Evolutionary conservation across 2,329 filamentous ascomycete genomes (phyloP), one percentile per base, ranked within the genome.

Genomic region (Penicillium sp.): DNA sequence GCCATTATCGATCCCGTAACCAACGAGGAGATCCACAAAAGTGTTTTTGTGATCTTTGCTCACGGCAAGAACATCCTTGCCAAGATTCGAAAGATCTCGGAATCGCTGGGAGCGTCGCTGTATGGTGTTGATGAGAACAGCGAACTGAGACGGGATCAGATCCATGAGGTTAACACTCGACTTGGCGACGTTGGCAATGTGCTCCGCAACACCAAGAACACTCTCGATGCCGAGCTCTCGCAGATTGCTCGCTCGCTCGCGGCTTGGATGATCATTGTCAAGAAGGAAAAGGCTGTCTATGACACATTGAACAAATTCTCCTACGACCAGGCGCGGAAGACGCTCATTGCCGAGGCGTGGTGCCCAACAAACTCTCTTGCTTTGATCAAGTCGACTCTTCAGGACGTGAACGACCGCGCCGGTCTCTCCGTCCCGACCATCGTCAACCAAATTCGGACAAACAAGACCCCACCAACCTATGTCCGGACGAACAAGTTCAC

Each of bases 401-500:
- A 95, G 60, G 91, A 98, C 66, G 93, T 98, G 60, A 98, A 94
- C 56, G 94, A 95, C 71, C 83, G 89, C 54, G 93, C 93, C 56
- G 93, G 94, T 23, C 78, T 97, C 45, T 94, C 91, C n/a, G 89
- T 97, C 23, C 91, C 94, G 6, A 97, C 91, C 42, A 97, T 98
- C 62, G 91, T 98, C 75, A 97, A 97, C 69, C 89, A 95, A 74
- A 93, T 98, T 66, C 85, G 84, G 61, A 97, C 91, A 35, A 95
- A 90, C 74, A 97, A 96, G 78, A 97, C 88, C 5, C 93, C 94
- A 22, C 93, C 93, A 0, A 98, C 93, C 0, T 97, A 94, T 69
- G 82, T 96, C 70, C 95, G 95, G 75, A 96, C 90, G 26, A 98
- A 98, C 78, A 95, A 91, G 71, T 97, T 97, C 66, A 98, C 94